Evolutionary conservation across 2,329 filamentous ascomycete species (phyloP).

Genomic region (Chrysoporthe cubensis): DNA sequence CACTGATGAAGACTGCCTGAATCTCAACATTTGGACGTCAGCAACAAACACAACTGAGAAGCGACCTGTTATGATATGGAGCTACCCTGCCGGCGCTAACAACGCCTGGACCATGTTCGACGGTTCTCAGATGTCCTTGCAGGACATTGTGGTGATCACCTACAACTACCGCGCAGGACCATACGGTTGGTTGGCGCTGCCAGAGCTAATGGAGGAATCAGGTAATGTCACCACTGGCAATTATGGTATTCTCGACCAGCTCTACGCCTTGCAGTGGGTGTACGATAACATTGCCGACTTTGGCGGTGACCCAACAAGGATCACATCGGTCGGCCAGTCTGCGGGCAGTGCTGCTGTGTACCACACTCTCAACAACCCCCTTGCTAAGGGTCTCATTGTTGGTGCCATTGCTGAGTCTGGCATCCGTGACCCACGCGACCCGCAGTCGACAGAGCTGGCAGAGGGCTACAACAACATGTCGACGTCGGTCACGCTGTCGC

Average conservation of each 20-base stretch:
- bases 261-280: slow-evolving; percentile 3
- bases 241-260: neutral
- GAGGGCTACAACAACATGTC: slow-evolving; percentile 8
- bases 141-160: slow-evolving; percentile 4
- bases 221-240: neutral
- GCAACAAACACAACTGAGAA: neutral
- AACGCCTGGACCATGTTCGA: slow-evolving; percentile 7
- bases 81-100: neutral
- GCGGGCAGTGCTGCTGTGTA: slow-evolving; percentile 9
- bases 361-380: neutral
- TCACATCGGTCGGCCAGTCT: slow-evolving; percentile 10
- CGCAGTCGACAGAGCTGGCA: neutral
- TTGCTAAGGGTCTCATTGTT: slow-evolving; percentile 9
- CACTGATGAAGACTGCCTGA: slow-evolving; percentile 45
- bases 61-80: slow-evolving; percentile 1
- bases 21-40: slow-evolving; percentile 43
- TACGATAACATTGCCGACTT: slow-evolving; percentile 12
- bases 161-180: slow-evolving; percentile 4
- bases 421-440: neutral
- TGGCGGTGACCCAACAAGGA: neutral
- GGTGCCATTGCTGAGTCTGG: slow-evolving; percentile 6
- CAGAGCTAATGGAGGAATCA: neutral
- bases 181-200: slow-evolving; percentile 1
- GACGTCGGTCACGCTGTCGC: neutral
- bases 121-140: neutral